Base-by-base conservation (phyloP, 176 grass and related monocot species). In the Elaeis guineensis region DNA sequence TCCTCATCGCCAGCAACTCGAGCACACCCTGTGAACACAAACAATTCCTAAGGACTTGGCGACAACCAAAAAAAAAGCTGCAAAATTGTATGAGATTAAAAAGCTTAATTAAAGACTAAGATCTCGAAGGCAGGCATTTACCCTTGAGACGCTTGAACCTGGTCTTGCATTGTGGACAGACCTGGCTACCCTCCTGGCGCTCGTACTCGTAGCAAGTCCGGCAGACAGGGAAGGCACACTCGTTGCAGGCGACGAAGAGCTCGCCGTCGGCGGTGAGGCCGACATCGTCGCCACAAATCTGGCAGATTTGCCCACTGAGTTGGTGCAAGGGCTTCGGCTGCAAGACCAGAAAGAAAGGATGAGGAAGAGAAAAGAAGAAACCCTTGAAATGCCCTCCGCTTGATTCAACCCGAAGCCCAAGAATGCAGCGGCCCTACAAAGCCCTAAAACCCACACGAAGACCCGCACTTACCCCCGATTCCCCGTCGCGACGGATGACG, bases 81-180 rank as follows among this genome's bases (percentile, higher is more conserved):
- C 50, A 52, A 25, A 24, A 19, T 25, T 20, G 21, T 5, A 18
- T 11, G 50, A 66, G 50, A 12, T 44, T 44, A 12, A 12, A 12
- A 44, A 3, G 35, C 35, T 44, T 44, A 9, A 14, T 44, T 44
- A 44, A 14, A 0, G 9, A 44, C 35, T 44, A 44, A 12, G 35
- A 44, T 44, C 35, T 12, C 35, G 17, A 19, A 23, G 4, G 21
- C 18, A 25, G 35, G 9, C 35, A 44, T 30, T 62, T 79, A 99
- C 94, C 94, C 59, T 93, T 99, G 81, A 91, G 94, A 51, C 88
- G 85, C 82, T 99, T 99, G 94, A 91, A 99, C 76, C 89, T 89
- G 77, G 94, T 99, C 82, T 99, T 99, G 94, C 94, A 99, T 63
- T 99, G 94, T 4, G 89, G 94, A 77, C 94, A 99, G 26, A 81